Base-by-base conservation (phyloP, 2,329 filamentous ascomycete genomes). In the Xylaria sp. region DNA sequence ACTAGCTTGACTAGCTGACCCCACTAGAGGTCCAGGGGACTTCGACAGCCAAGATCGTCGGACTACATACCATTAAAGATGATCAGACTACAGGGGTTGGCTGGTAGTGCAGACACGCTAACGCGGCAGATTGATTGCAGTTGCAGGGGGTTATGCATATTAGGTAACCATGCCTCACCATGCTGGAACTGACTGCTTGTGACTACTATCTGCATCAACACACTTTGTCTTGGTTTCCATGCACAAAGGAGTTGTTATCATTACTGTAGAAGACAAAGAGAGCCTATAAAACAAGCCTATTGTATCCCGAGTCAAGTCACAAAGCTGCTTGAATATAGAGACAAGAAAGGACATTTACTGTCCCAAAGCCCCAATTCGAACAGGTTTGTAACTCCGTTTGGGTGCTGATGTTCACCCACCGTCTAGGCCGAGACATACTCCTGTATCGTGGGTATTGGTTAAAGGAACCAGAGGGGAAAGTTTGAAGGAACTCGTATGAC, bases 61-160 rank as follows among this genome's bases (percentile, higher is more conserved):
- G 52, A 54, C 46, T 48, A 55, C 25, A 4, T 28, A 28, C 51
- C 51, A 34, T 25, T 54, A 25, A 37, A 34, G 51, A 34, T 41
- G 34, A 55, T 50, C 58, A 48, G 48, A 55, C 39, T 37, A 39
- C 67, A 69, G 59, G 67, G 58, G 25, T 28, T 46, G n/a, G 37
- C 39, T 20, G 25, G 44, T 50, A 46, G 13, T 18, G 41, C 18
- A 46, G 58, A 55, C 20, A 51, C 67, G 67, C 67, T 69, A 69
- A 56, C 23, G 59, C 67, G 37, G 67, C 59, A 69, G 58, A 37
- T 63, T 66, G 2, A 57, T 52, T 66, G 52, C 46, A 28, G 65
- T 15, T 65, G 37, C 50, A 65, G 37, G 20, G 50, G 39, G n/a
- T 7, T 18, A 9, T 44, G 18, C 13, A 34, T 18, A 54, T 54